Base-by-base conservation (phyloP, 441 rosid genomes). In the Isatis lusitanica region DNA sequence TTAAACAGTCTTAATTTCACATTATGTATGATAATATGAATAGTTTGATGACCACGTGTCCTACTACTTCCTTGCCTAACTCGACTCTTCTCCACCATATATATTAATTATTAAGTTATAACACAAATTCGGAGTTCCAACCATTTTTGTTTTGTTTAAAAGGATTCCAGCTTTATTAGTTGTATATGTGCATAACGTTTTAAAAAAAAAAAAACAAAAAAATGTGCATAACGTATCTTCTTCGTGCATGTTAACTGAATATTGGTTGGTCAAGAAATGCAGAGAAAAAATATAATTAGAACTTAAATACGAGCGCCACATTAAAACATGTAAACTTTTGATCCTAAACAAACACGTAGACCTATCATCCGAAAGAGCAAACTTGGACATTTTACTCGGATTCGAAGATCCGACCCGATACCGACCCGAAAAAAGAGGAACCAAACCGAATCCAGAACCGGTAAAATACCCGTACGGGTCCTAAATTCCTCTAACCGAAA, bases 51-150 rank as follows among this genome's bases (percentile, higher is more conserved):
- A 42, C 63, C 57, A 74, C 73, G 68, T 74, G 73, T 35, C 61
- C 21, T 48, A 74, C 73, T 50, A 44, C 9, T 59, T 55, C 63
- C 56, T 74, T 67, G 78, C 78, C 78, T 74, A 74, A 74, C 68
- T 74, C 68, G 31, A 67, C 52, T 74, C 52, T 44, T 74, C 66
- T 36, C 61, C 67, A 66, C 78, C 78, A 59, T 58, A 39, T 74
- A 60, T 42, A 43, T 21, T 42, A 65, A 66, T 28, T 8, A 42
- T 60, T 26, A 59, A 48, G 30, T 53, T 42, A 55, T 31, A 63
- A 55, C 70, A 73, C 55, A 55, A 43, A 73, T 65, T 11, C 26
- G 40, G 70, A 73, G 50, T 56, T 73, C 71, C 63, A 63, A 43
- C 68, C 40, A 70, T 59, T 59, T 44, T 57, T 44, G 61, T 44